Conservation (phyloP, 2,329 filamentous ascomycete species). For the Periglandula ipomoeae region DNA sequence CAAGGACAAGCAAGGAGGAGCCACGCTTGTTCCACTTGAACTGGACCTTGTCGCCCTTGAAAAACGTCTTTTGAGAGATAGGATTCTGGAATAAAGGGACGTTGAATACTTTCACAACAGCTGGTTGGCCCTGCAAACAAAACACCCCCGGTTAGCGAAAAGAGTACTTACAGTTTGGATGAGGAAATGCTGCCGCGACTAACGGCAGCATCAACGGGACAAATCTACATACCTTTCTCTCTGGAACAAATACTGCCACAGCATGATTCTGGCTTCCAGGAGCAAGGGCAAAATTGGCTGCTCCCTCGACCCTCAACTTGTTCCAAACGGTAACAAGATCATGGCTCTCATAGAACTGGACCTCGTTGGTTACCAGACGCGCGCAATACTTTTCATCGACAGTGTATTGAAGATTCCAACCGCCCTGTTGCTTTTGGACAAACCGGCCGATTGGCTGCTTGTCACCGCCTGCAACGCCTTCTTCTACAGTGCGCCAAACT, state of each 20-base stretch:
- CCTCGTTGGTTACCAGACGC: conserved; percentile 89
- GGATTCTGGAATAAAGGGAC: conserved; percentile 76
- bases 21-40: conserved; percentile 95
- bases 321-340: conserved; percentile 87
- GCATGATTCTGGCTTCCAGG: conserved; percentile 77
- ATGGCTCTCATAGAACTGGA: conserved; percentile 90
- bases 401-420: conserved; percentile 97
- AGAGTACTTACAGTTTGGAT: background rate
- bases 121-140: conserved; percentile 64
- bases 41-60: conserved; percentile 98
- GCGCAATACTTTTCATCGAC: conserved; percentile 89
- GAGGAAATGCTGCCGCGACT: background rate
- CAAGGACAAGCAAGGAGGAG: conserved; percentile 85
- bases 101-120: conserved; percentile 87
- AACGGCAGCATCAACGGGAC: background rate
- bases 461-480: conserved; percentile 49
- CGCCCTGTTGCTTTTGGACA: conserved; percentile 90
- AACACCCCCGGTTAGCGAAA: conserved; percentile 10
- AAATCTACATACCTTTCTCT: conserved; percentile 65
- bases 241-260: conserved; percentile 89
- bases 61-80: conserved; percentile 96
- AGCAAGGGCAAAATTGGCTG: conserved; percentile 79
- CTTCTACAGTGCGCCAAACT: conserved; percentile 81
- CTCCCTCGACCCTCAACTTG: conserved; percentile 86
- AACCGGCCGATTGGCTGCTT: conserved; percentile 77